Evolutionary conservation across 2,329 filamentous ascomycete species (phyloP).

Genomic region (Myotisia sp.): DNA sequence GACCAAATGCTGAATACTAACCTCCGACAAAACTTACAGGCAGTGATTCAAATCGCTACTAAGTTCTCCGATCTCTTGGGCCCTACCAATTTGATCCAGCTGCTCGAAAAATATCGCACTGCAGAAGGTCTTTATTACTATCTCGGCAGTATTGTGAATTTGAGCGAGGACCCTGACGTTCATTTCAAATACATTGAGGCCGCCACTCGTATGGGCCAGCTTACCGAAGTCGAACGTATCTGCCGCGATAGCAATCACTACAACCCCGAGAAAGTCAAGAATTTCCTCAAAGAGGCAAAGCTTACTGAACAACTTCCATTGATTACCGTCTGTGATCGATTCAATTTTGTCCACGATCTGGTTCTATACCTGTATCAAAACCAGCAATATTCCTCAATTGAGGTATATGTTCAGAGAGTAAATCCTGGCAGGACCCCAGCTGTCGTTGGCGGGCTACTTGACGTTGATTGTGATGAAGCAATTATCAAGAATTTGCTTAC

Average conservation of each 20-base stretch:
- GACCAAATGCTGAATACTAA: conserved; percentile 95
- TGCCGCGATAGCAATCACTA: conserved; percentile 85
- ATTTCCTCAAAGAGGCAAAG: conserved; percentile 94
- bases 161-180: conserved; percentile 88
- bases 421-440: conserved; percentile 84
- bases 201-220: conserved; percentile 81
- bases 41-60: conserved; percentile 87
- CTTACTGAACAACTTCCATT: conserved; percentile 84
- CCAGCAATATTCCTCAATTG: conserved; percentile 97
- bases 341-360: conserved; percentile 95
- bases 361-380: conserved; percentile 97
- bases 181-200: conserved; percentile 99
- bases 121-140: conserved; percentile 97
- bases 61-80: conserved; percentile 96
- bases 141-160: conserved; percentile 91
- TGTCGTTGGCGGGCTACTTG: conserved; percentile 81
- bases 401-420: conserved; percentile 93
- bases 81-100: conserved; percentile 71
- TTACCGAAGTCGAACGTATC: conserved; percentile 92
- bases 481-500: conserved; percentile 86
- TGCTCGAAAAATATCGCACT: conserved; percentile 96
- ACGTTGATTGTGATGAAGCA: conserved; percentile 91
- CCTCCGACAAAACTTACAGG: conserved; percentile 90
- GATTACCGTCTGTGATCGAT: conserved; percentile 98
- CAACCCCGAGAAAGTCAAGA: conserved; percentile 93